Conservation (phyloP, 345 rosid genomes). For the Leavenworthia alabamica region DNA sequence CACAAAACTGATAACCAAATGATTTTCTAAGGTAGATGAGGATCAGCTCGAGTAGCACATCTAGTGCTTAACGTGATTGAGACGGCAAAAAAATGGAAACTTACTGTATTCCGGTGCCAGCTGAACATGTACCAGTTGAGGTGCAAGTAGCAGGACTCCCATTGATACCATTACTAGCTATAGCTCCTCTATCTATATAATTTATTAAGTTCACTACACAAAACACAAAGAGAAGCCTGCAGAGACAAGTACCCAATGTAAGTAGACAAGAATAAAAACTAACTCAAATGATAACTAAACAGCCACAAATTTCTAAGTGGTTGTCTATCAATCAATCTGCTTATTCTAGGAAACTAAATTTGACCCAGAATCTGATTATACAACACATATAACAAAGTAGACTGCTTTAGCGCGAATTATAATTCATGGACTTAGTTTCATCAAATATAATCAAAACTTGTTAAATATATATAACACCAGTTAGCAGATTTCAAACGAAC, state of each 20-base stretch:
- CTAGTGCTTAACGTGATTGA: too few relatives aligned
- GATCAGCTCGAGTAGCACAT: too few relatives aligned
- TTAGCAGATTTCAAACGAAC: not conserved
- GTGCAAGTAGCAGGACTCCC: slow-evolving; percentile 67
- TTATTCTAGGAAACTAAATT: too few relatives aligned
- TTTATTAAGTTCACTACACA: slow-evolving; percentile 77
- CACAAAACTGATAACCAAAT: not conserved
- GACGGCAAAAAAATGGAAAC: slow-evolving; percentile 24
- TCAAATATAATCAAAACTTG: not conserved
- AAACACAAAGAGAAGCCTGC: slow-evolving; percentile 77
- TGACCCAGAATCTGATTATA: slow-evolving; percentile 4
- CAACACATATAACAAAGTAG: not conserved
- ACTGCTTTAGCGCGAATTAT: too few relatives aligned
- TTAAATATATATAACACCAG: not conserved
- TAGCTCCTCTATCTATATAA: slow-evolving; percentile 87
- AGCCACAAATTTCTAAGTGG: too few relatives aligned
- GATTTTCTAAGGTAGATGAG: too few relatives aligned
- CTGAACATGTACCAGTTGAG: slow-evolving; percentile 56
- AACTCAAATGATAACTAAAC: too few relatives aligned
- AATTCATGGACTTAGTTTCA: not conserved
- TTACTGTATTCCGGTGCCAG: slow-evolving; percentile 93
- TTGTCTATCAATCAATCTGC: not conserved
- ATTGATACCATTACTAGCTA: slow-evolving; percentile 95
- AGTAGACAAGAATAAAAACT: slow-evolving; percentile 1
- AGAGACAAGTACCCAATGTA: too few relatives aligned